A percentile compares a stretch with the other conserved stretches of the same genome.
phyloP scores from a whole-genome alignment of 805 yeast species.

The Pichia cabralensis region DNA sequence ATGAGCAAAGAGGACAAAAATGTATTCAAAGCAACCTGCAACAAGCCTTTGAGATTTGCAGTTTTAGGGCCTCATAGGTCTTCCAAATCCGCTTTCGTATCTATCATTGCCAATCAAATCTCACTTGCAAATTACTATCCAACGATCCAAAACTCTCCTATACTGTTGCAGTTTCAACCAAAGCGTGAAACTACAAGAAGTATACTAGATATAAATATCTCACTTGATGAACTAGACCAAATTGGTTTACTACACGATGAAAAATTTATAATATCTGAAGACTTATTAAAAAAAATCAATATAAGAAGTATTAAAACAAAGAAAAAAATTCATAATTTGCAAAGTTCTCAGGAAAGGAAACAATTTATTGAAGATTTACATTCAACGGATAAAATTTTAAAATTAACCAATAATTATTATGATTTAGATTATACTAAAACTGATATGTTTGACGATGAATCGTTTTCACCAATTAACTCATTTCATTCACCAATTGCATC shows the following conservation, averaged over 20 bases:
- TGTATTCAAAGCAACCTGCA: slow-evolving; percentile 21
- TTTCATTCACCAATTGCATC: slow-evolving; percentile 12
- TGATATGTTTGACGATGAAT: slow-evolving; percentile 13
- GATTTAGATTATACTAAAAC: slow-evolving; percentile 20
- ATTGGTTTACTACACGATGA: slow-evolving; percentile 15
- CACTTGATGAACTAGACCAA: slow-evolving; percentile 27
- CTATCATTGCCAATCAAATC: slow-evolving; percentile 21
- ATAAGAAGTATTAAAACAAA: background rate
- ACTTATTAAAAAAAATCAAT: slow-evolving; percentile 6
- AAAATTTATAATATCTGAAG: slow-evolving; percentile 12
- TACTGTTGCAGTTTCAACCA: slow-evolving; percentile 47
- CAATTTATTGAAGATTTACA: background rate
- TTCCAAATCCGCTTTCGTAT: slow-evolving; percentile 24
- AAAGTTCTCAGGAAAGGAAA: background rate
- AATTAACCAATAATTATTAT: slow-evolving; percentile 17
- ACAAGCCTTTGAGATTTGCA: slow-evolving; percentile 24
- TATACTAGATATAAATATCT: slow-evolving; percentile 38
- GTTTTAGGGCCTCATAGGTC: slow-evolving; percentile 25
- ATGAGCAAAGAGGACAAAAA: too few relatives aligned
- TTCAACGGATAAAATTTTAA: background rate
- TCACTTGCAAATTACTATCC: slow-evolving; percentile 64
- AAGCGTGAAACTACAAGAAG: slow-evolving; percentile 28
- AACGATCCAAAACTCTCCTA: slow-evolving; percentile 50
- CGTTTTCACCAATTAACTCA: slow-evolving; percentile 7
- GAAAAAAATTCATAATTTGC: background rate